Conservation (phyloP, 139 green algal species). For the Zygnema circumcarinatum region DNA sequence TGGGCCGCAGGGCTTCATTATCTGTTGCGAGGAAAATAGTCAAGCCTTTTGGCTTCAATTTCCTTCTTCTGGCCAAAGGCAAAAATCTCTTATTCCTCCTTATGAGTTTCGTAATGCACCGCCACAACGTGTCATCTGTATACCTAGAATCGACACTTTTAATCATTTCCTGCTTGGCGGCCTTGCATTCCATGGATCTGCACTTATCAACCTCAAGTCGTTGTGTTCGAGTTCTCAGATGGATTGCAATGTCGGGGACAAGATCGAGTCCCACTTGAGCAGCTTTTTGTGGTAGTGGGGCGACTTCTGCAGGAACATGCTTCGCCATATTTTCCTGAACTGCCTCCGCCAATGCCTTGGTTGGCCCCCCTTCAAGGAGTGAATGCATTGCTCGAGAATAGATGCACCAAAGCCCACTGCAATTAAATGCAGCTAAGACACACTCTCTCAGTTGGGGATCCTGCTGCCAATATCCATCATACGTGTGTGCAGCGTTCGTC, state of each 20-base stretch:
- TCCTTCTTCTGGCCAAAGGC: not conserved
- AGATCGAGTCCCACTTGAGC: too few species aligned
- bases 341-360: not conserved
- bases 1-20: constrained; percentile 3
- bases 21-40: constrained; percentile 30
- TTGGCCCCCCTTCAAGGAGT: not conserved
- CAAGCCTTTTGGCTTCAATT: not conserved
- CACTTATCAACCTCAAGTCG: not conserved
- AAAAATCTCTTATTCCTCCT: not conserved
- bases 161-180: not conserved
- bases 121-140: not conserved
- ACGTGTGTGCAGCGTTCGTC: not conserved
- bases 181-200: not conserved
- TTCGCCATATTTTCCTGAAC: not conserved
- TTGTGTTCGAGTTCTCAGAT: not conserved
- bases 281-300: too few species aligned
- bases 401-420: constrained; percentile 17
- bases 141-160: not conserved
- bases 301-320: too few species aligned
- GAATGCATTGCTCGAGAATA: not conserved
- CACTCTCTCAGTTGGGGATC: not conserved
- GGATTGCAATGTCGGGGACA: not conserved
- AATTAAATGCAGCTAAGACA: constrained; percentile 3
- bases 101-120: not conserved
- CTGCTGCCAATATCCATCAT: constrained; percentile 1